Evolutionary conservation across 2,329 filamentous ascomycete species (phyloP).

Genomic region (Hypoxylon sp.): DNA sequence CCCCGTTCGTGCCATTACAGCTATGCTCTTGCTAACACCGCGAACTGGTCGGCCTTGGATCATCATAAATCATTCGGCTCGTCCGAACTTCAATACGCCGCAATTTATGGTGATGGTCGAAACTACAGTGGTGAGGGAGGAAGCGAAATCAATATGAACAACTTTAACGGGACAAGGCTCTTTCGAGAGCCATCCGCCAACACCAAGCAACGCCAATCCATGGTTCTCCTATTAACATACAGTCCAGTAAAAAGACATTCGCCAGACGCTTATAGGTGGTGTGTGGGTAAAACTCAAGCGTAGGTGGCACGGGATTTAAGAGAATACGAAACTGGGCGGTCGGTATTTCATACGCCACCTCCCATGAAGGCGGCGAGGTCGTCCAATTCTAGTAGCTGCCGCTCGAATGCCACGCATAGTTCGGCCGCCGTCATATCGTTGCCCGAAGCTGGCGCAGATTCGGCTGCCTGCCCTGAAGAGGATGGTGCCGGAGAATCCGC

Average conservation of each 20-base stretch:
- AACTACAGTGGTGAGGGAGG: conserved; percentile 8
- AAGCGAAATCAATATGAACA: conserved; percentile 3
- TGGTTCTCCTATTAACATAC: conserved; percentile 41
- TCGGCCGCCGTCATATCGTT: conserved; percentile 72
- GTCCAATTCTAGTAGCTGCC: conserved; percentile 72
- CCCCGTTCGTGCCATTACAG: conserved; percentile 10
- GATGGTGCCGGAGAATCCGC: conserved; percentile 55
- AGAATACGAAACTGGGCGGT: conserved; percentile 1
- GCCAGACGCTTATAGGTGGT: conserved; percentile 10
- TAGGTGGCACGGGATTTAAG: conserved; percentile 25
- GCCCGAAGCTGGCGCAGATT: conserved; percentile 50
- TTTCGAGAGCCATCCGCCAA: conserved; percentile 29
- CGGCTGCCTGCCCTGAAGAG: conserved; percentile 48
- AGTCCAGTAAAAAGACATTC: conserved; percentile 27
- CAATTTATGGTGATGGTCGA: conserved; percentile 5
- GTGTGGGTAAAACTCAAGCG: conserved; percentile 19
- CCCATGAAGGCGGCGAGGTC: conserved; percentile 75
- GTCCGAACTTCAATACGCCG: conserved; percentile 6
- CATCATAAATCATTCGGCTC: conserved; percentile 19
- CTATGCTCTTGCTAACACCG: conserved; percentile 4
- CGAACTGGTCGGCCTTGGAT: conserved; percentile 3
- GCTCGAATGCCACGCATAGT: conserved; percentile 71
- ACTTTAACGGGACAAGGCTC: conserved; percentile 13
- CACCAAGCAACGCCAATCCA: conserved; percentile 42
- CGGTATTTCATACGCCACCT: conserved; percentile 66